Evolutionary conservation across 1,284 basidiomycete genomes (phyloP).

Genomic region (Limonomyces culmigenus): DNA sequence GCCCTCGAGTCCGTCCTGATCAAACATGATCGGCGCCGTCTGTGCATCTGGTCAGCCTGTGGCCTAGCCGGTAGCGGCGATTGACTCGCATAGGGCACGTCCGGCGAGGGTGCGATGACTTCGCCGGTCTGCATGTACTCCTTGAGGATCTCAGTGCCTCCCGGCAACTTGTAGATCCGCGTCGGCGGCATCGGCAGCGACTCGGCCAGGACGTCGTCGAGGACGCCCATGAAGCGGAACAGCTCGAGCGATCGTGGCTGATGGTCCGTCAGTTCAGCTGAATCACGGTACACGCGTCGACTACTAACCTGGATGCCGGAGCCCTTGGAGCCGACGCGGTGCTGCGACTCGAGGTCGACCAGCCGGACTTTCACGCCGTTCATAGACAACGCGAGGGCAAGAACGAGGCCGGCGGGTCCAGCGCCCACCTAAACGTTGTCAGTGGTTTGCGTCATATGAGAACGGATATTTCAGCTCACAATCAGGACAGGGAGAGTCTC

Average conservation of each 20-base stretch:
- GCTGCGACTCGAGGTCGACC: constrained; percentile 13
- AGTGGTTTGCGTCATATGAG: too few species aligned
- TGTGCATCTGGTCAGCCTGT: neutral
- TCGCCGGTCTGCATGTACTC: neutral
- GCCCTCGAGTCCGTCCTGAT: constrained; percentile 13
- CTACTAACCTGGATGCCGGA: constrained; percentile 12
- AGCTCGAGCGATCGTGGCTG: constrained; percentile 16
- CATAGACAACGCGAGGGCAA: constrained; percentile 10
- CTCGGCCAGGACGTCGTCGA: constrained; percentile 9
- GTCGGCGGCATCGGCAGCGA: constrained; percentile 3
- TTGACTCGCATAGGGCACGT: neutral
- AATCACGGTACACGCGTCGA: neutral
- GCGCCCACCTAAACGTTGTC: constrained; percentile 11
- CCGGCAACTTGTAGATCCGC: constrained; percentile 7
- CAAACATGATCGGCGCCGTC: constrained; percentile 6
- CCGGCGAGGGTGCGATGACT: neutral
- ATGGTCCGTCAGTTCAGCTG: neutral
- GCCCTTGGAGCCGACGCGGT: constrained; percentile 12
- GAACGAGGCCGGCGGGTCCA: constrained; percentile 12
- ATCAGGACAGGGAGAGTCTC: neutral
- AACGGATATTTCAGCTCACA: neutral
- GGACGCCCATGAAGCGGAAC: constrained; percentile 12
- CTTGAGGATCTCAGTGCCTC: neutral
- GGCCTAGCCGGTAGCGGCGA: neutral
- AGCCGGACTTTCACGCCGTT: constrained; percentile 16